phyloP scores from a whole-genome alignment of 768 basidiomycete genomes.

The Tulasnella calospora region DNA sequence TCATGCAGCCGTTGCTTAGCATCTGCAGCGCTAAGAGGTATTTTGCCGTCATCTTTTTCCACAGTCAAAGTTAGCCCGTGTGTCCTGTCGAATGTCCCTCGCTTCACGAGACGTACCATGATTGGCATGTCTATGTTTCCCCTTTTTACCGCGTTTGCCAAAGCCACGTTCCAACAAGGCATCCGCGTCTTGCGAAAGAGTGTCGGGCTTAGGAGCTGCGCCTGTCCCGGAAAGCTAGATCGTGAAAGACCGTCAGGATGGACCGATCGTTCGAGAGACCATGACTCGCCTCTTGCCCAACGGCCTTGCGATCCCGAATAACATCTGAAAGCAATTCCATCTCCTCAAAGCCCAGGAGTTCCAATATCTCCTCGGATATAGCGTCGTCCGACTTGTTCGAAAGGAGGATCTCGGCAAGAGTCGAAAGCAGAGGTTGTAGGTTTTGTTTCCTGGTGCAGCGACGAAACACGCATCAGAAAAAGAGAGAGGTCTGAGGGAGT shows the following conservation, averaged over 20 bases:
- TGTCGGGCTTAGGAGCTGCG: background rate
- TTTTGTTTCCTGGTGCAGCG: slow-evolving; percentile 6
- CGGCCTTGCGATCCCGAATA: slow-evolving; percentile 49
- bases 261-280: background rate
- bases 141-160: slow-evolving; percentile 26
- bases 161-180: background rate
- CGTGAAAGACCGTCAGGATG: background rate
- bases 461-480: background rate
- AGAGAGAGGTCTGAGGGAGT: background rate
- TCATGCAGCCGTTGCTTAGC: slow-evolving; percentile 61
- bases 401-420: background rate
- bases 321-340: slow-evolving; percentile 74
- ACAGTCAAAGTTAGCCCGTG: background rate
- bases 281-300: slow-evolving; percentile 49
- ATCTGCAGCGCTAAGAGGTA: slow-evolving; percentile 30
- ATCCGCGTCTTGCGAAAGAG: background rate
- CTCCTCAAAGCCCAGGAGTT: slow-evolving; percentile 77
- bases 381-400: slow-evolving; percentile 47
- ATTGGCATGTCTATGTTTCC: slow-evolving; percentile 19
- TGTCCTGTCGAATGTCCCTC: background rate
- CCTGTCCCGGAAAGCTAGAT: background rate
- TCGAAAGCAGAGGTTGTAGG: slow-evolving; percentile 7
- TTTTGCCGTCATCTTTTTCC: slow-evolving; percentile 14
- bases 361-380: slow-evolving; percentile 71
- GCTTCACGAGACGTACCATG: background rate